Evolutionary conservation across 805 yeast species (phyloP).

Genomic region (Ogataea parapolymorpha): DNA sequence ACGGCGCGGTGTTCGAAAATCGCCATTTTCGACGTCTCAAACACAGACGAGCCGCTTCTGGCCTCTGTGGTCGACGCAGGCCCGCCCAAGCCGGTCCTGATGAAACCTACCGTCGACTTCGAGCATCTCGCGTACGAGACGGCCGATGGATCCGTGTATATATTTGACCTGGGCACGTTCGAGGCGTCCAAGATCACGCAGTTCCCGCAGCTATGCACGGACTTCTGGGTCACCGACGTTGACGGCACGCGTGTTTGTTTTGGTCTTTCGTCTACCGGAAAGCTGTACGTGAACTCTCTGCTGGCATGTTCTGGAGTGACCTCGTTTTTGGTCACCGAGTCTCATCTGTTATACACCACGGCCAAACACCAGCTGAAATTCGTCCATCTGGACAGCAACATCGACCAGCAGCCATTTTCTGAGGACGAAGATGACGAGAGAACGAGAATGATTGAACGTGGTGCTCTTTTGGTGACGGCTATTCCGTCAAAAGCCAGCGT

Average conservation of each 20-base stretch:
- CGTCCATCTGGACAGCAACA: slow-evolving; percentile 51
- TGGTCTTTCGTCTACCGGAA: slow-evolving; percentile 76
- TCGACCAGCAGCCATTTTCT: slow-evolving; percentile 19
- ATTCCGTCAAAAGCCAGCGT: slow-evolving; percentile 83
- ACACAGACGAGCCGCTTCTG: slow-evolving; percentile 40
- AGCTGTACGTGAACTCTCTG: slow-evolving; percentile 58
- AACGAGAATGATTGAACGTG: slow-evolving; percentile 84
- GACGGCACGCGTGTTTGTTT: slow-evolving; percentile 41
- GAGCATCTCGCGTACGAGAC: slow-evolving; percentile 53
- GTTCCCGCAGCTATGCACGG: slow-evolving; percentile 71
- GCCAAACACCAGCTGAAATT: slow-evolving; percentile 83
- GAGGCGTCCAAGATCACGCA: slow-evolving; percentile 37
- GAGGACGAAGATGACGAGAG: slow-evolving; percentile 61
- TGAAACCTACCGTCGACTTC: slow-evolving; percentile 55
- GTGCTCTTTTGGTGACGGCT: slow-evolving; percentile 76
- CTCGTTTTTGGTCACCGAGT: slow-evolving; percentile 69
- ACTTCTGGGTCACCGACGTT: slow-evolving; percentile 44
- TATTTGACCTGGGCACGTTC: slow-evolving; percentile 35
- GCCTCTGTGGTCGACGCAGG: slow-evolving; percentile 41
- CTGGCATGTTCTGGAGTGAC: slow-evolving; percentile 74
- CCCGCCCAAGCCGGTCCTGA: slow-evolving; percentile 48
- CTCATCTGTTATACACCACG: slow-evolving; percentile 77
- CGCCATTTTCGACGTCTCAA: slow-evolving; percentile 46
- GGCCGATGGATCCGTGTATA: slow-evolving; percentile 56
- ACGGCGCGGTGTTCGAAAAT: slow-evolving; percentile 48